A percentile compares a stretch with the other conserved stretches of the same genome.
phyloP scores from a whole-genome alignment of 768 basidiomycete genomes.

The Podaxis sp. region DNA sequence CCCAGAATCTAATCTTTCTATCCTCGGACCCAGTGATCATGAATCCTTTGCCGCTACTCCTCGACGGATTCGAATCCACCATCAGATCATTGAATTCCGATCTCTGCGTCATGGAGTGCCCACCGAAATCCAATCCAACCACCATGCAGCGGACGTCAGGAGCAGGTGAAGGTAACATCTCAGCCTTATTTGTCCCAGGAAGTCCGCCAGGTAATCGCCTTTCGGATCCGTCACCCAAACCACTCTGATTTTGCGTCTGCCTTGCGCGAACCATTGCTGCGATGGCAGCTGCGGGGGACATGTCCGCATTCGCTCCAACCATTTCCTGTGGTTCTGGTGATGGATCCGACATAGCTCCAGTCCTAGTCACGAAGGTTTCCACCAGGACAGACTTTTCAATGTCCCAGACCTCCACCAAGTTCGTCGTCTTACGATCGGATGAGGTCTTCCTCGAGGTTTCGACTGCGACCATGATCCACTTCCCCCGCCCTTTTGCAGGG shows the following conservation, averaged over 20 bases:
- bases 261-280: constrained; percentile 66
- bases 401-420: constrained; percentile 76
- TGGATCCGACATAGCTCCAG: constrained; percentile 40
- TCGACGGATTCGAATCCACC: constrained; percentile 32
- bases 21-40: constrained; percentile 91
- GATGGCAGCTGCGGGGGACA: constrained; percentile 68
- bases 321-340: constrained; percentile 50
- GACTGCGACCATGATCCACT: constrained; percentile 85
- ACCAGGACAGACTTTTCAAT: constrained; percentile 77
- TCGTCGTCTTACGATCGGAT: constrained; percentile 45
- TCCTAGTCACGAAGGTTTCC: constrained; percentile 70
- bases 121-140: constrained; percentile 75
- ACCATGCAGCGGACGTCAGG: constrained; percentile 68
- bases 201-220: constrained; percentile 17
- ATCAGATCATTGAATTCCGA: constrained; percentile 44
- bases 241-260: constrained; percentile 13
- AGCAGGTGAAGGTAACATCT: constrained; percentile 41
- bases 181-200: constrained; percentile 10
- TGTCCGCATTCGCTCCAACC: constrained; percentile 51
- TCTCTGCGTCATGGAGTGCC: constrained; percentile 49
- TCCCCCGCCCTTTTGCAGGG: constrained; percentile 81
- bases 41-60: constrained; percentile 54
- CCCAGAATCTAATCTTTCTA: constrained; percentile 83
- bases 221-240: constrained; percentile 16
- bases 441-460: constrained; percentile 46